Base-by-base conservation (phyloP, 805 yeast genomes). In the Peterozyma xylosa region DNA sequence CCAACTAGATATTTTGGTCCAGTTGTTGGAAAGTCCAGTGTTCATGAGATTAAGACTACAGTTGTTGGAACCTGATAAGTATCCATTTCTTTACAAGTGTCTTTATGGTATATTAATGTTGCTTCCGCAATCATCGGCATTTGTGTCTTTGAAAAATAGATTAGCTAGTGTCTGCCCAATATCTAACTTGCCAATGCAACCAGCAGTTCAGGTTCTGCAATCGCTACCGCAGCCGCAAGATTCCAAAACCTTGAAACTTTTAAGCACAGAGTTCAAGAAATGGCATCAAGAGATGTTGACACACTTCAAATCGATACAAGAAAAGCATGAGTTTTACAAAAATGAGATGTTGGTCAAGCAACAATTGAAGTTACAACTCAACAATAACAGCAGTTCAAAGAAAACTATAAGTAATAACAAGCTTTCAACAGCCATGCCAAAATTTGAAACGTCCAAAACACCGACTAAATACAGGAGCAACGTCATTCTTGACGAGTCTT, bases 61-160 rank as follows among this genome's bases (percentile, higher is more conserved):
- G 61, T 67, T 93, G n/a, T 66, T 93, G 39, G 95, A 87, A 55
- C 96, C 96, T 1, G 86, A 82, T 39, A 77, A 74, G 49, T 74
- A 85, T 57, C 95, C 95, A 1, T 85, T 74, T 54, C 65, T 93
- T 32, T 86, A 83, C 70, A 87, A 88, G 57, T 86, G 96, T 42
- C 71, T 93, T 30, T 93, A 88, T 59, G 99, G 98, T 1, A 74
- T 93, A 30, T 67, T 93, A 47, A 93, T 93, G 99, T 71, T 93
- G 5, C 63, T 93, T 41, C 99, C 99, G 0, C 99, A 93, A 59
- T 87, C 96, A 0, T 75, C 86, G 11, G 96, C 98, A 0, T 93
- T 87, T 58, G 79, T 75, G n/a, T 78, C 86, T 0, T 69, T 93
- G 50, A 83, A 83, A 50, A 86, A 82, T 54, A 71, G 99, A 47